Conservation (phyloP, 23 red algal genomes). For the Agarophyton chilense region DNA sequence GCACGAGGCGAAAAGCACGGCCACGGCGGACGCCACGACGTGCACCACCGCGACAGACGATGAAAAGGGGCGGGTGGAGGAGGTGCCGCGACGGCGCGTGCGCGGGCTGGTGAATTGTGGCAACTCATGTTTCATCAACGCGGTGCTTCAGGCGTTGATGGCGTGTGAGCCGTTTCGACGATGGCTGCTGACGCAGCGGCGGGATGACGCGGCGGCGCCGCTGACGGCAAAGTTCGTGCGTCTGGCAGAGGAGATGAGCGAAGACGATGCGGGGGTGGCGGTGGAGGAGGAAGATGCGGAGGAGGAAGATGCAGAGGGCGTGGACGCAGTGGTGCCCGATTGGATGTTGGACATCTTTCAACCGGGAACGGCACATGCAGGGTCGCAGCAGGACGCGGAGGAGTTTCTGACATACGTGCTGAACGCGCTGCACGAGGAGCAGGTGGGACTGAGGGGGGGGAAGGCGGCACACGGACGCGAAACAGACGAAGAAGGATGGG, state of each 20-base stretch:
- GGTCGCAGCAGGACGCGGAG: conserved; percentile 91
- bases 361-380: conserved; percentile 3
- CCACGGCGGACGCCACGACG: neutral
- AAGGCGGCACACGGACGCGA: neutral
- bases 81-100: conserved; percentile 27
- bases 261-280: neutral
- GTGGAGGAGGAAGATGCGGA: no score
- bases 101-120: conserved; percentile 84
- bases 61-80: no score
- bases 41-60: neutral
- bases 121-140: conserved; percentile 90
- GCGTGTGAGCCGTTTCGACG: conserved; percentile 71
- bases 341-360: conserved; percentile 65
- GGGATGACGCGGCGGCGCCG: neutral
- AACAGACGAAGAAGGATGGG: conserved; percentile 66
- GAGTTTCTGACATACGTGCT: conserved; percentile 90
- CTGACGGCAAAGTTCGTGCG: conserved; percentile 67
- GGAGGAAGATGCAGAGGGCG: no score
- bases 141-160: conserved; percentile 82
- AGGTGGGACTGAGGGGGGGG: conserved; percentile 46
- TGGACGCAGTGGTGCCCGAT: conserved; percentile 46
- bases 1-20: neutral
- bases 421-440: conserved; percentile 88
- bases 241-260: conserved; percentile 63
- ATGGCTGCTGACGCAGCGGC: conserved; percentile 2